These are phyloP conservation scores for Mariannaea elegans DNA, from an alignment of 2,329 filamentous ascomycete species.

Conservation along the genomic window DNA sequence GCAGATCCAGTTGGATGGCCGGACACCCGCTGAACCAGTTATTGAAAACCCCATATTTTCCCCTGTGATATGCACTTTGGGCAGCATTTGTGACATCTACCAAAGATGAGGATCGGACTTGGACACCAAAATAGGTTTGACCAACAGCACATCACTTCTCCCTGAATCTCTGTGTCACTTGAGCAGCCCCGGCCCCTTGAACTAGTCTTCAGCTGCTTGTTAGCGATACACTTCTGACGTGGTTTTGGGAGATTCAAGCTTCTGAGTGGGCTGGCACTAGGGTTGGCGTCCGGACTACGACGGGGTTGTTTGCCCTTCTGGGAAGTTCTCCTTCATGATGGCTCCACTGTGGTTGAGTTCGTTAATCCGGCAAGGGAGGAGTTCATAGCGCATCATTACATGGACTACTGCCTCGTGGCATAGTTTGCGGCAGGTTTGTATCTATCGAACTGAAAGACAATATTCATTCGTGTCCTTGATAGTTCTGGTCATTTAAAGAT, in stretches of 20 bases:
- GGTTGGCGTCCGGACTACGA: not conserved
- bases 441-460: too few relatives aligned
- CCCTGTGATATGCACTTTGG: not conserved
- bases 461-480: not conserved
- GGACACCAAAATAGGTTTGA: not conserved
- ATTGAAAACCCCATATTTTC: not conserved
- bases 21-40: not conserved
- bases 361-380: not conserved
- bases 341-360: slow-evolving; percentile 9
- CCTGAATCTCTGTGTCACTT: too few relatives aligned
- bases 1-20: not conserved
- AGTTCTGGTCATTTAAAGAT: too few relatives aligned
- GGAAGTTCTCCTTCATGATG: slow-evolving; percentile 12
- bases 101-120: not conserved
- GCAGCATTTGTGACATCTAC: not conserved
- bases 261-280: not conserved
- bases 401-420: too few relatives aligned
- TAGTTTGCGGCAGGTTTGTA: too few relatives aligned
- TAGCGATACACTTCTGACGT: too few relatives aligned
- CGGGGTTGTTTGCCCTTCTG: slow-evolving; percentile 12
- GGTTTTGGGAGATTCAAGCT: too few relatives aligned
- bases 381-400: not conserved
- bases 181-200: not conserved
- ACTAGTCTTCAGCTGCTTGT: not conserved
- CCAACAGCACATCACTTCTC: not conserved